A percentile compares a stretch with the other conserved stretches of the same genome.
Evolutionary conservation across 768 basidiomycete genomes (phyloP).

Genomic region (Hortiboletus campestris): DNA sequence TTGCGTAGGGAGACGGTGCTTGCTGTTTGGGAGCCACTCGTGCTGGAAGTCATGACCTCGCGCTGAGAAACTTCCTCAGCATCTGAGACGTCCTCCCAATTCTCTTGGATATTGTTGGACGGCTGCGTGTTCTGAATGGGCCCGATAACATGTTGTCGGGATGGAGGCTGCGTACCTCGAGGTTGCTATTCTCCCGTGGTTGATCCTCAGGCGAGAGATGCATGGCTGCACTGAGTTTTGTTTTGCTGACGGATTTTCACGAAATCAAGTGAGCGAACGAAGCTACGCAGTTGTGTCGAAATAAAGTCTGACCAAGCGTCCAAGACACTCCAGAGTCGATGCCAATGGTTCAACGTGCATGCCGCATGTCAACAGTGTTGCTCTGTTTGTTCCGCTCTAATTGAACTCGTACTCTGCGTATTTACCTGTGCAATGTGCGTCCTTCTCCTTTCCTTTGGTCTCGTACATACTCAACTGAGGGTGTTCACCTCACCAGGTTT

Average conservation of each 20-base stretch:
- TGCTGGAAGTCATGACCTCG: constrained; percentile 1
- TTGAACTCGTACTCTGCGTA: too few species aligned
- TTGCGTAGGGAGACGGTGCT: constrained; percentile 24
- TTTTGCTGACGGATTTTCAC: not conserved
- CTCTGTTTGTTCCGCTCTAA: not conserved
- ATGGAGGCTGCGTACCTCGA: constrained; percentile 7
- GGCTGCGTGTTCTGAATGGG: not conserved
- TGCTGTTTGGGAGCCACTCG: constrained; percentile 5
- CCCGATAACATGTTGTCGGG: not conserved
- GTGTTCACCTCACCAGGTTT: not conserved
- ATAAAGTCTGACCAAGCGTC: not conserved
- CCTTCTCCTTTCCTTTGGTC: too few species aligned
- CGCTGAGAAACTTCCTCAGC: constrained; percentile 11
- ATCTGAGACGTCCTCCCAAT: constrained; percentile 38
- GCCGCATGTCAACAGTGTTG: not conserved
- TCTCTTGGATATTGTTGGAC: constrained; percentile 7
- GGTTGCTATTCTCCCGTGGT: not conserved
- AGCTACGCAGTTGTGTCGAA: not conserved
- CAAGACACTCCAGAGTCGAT: too few species aligned
- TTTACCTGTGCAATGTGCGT: too few species aligned
- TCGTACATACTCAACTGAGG: too few species aligned
- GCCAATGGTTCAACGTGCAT: not conserved
- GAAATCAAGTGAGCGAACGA: not conserved
- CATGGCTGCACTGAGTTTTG: constrained; percentile 6
- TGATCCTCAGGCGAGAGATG: constrained; percentile 7